Evolutionary conservation across 1,284 basidiomycete genomes (phyloP).

Genomic region (Malassezia arunalokei): DNA sequence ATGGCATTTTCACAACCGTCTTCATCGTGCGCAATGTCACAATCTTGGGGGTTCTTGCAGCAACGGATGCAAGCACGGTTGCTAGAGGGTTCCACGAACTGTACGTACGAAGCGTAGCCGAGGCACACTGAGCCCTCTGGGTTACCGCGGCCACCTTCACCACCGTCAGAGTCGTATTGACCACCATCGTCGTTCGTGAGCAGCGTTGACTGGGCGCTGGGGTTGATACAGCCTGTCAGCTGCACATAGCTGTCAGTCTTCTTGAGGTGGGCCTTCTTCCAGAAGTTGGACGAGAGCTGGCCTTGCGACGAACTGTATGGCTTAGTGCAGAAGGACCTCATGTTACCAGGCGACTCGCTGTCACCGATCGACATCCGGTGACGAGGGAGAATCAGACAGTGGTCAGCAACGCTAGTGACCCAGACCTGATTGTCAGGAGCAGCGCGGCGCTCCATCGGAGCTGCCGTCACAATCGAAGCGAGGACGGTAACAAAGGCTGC

Average conservation of each 20-base stretch:
- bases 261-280: constrained; percentile 18
- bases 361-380: constrained; percentile 11
- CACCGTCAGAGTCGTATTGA: constrained; percentile 42
- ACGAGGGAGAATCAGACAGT: constrained; percentile 18
- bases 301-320: constrained; percentile 12
- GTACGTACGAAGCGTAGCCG: constrained; percentile 37
- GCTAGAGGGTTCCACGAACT: constrained; percentile 34
- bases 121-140: constrained; percentile 26
- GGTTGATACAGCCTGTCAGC: constrained; percentile 24
- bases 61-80: constrained; percentile 38
- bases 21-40: constrained; percentile 15
- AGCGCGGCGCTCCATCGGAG: constrained; percentile 8
- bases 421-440: constrained; percentile 12
- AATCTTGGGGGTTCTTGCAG: constrained; percentile 27
- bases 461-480: constrained; percentile 1
- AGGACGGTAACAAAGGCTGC: background rate
- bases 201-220: constrained; percentile 15
- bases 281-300: constrained; percentile 14
- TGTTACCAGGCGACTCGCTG: constrained; percentile 15
- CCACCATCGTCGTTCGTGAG: constrained; percentile 29
- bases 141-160: constrained; percentile 37
- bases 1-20: constrained; percentile 19
- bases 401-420: constrained; percentile 14
- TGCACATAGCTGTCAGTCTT: constrained; percentile 18
- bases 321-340: constrained; percentile 12